Evolutionary conservation across 192 early-diverging fungal genomes (phyloP).

Genomic region (Backusella psychrophila): DNA sequence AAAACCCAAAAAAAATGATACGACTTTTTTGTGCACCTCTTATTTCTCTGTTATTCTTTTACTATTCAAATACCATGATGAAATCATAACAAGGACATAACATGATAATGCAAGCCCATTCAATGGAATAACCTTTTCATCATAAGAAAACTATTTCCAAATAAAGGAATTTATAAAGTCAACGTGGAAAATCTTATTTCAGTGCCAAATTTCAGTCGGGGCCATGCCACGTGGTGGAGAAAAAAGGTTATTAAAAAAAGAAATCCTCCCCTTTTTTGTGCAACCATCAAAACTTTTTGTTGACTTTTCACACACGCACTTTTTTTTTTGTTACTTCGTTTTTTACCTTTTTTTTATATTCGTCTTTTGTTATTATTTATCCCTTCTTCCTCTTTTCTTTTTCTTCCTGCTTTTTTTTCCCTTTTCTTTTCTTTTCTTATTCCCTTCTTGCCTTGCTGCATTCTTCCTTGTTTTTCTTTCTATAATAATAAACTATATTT

Average conservation of each 20-base stretch:
- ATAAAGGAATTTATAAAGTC: neutral
- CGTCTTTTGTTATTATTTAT: neutral
- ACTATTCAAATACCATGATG: no score
- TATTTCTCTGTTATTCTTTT: no score
- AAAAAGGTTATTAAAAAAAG: neutral
- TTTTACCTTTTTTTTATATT: slow-evolving; percentile 13
- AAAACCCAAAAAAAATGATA: no score
- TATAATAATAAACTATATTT: neutral
- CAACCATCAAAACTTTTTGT: neutral
- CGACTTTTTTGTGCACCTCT: no score
- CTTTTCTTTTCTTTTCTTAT: neutral
- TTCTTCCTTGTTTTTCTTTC: slow-evolving; percentile 1
- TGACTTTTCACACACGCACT: neutral
- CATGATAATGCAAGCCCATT: no score
- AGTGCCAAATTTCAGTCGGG: neutral
- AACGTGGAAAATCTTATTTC: neutral
- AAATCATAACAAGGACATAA: no score
- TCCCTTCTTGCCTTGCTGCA: neutral
- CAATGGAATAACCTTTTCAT: no score
- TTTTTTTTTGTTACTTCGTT: neutral
- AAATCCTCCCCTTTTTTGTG: neutral
- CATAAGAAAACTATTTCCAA: neutral
- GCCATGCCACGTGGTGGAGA: slow-evolving; percentile 9
- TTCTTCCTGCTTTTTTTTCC: neutral
- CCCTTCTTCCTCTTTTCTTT: slow-evolving; percentile 3